Percentiles rank a stretch among this genome's conserved stretches.
Evolutionary conservation across 108 stramenopile genomes (phyloP).

Genomic region (Heterococcus sp.): DNA sequence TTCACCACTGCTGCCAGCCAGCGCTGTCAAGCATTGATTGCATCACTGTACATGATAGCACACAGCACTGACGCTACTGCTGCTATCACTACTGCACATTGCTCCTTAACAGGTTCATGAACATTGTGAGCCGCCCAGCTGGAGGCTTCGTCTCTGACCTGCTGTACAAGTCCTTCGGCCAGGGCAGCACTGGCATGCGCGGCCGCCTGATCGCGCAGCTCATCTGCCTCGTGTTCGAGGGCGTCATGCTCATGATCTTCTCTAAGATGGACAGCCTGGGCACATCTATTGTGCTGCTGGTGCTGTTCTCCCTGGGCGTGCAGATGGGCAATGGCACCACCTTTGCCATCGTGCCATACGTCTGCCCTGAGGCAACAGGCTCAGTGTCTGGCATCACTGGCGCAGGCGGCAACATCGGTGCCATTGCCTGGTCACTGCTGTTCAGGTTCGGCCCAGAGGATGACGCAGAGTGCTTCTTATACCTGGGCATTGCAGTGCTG

Average conservation of each 20-base stretch:
- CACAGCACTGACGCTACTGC: too few species aligned
- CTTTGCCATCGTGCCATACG: slow-evolving; percentile 77
- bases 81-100: too few species aligned
- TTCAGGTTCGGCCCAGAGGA: slow-evolving; percentile 18
- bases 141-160: slow-evolving; percentile 4
- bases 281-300: slow-evolving; percentile 65
- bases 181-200: slow-evolving; percentile 61
- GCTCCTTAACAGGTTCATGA: too few species aligned
- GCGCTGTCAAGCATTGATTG: too few species aligned
- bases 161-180: slow-evolving; percentile 2
- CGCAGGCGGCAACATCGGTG: slow-evolving; percentile 79
- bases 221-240: slow-evolving; percentile 62
- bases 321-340: slow-evolving; percentile 74
- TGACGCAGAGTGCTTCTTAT: neutral
- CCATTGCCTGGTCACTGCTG: slow-evolving; percentile 56
- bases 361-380: slow-evolving; percentile 70
- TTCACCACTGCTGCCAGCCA: too few species aligned
- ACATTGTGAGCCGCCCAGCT: neutral
- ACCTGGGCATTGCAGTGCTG: slow-evolving; percentile 1
- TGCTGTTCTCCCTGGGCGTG: slow-evolving; percentile 72
- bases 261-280: slow-evolving; percentile 52
- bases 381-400: slow-evolving; percentile 74
- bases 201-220: slow-evolving; percentile 65
- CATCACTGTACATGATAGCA: too few species aligned
- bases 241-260: slow-evolving; percentile 66